phyloP scores from a whole-genome alignment of 2,329 filamentous ascomycete species.

The Cryphonectria carpinicola region DNA sequence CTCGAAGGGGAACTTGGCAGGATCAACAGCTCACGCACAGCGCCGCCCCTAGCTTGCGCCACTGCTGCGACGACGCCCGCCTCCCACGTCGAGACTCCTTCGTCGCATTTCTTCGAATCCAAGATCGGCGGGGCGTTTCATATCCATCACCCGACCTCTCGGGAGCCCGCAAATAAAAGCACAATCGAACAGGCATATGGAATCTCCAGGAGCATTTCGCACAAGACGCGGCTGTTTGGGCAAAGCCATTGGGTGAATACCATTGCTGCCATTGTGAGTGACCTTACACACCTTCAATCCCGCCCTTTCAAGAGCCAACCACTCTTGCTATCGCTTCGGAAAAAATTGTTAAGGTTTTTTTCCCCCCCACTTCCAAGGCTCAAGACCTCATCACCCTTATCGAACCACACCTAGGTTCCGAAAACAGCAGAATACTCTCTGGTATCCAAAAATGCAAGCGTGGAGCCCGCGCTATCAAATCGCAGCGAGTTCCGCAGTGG shows the following conservation, averaged over 20 bases:
- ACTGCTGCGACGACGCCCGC: constrained; percentile 30
- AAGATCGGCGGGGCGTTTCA: constrained; percentile 49
- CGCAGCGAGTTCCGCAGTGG: constrained; percentile 42
- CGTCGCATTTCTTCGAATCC: constrained; percentile 32
- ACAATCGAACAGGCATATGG: not conserved
- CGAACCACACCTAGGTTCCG: constrained; percentile 7
- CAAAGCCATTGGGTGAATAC: constrained; percentile 26
- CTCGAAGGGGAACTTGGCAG: constrained; percentile 47
- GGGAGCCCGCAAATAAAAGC: constrained; percentile 36
- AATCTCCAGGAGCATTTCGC: constrained; percentile 20
- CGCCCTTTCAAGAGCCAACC: not conserved
- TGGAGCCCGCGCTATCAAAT: constrained; percentile 47
- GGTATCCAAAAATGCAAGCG: constrained; percentile 46
- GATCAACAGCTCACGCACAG: constrained; percentile 24
- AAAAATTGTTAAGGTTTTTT: not conserved
- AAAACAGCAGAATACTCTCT: constrained; percentile 28
- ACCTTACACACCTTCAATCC: not conserved
- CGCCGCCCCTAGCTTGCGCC: constrained; percentile 21
- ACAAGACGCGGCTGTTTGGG: constrained; percentile 28
- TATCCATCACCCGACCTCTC: constrained; percentile 38
- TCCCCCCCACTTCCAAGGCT: constrained; percentile 8
- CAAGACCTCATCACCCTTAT: constrained; percentile 7
- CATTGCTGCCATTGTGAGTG: constrained; percentile 15
- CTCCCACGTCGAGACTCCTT: constrained; percentile 37
- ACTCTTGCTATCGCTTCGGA: not conserved